Evolutionary conservation across 495 filamentous ascomycete species (phyloP), one percentile per base, ranked within the genome.

Genomic region (Pyrenula massariospora): DNA sequence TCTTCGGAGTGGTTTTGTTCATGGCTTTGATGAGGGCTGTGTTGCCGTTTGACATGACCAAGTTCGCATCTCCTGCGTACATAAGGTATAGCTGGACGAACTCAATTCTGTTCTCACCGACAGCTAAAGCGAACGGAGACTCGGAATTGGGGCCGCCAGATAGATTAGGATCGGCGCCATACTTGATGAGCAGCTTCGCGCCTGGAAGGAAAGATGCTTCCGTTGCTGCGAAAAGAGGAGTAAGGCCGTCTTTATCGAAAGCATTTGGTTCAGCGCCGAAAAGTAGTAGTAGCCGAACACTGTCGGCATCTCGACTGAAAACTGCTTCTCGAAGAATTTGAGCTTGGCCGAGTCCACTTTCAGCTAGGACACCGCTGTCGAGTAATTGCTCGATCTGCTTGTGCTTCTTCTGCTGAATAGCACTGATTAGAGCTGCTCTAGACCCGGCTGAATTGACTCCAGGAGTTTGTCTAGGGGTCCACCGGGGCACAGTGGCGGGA

Each of bases 151-250:
- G 58, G 1, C 69, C 73, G 2, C 71, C 69, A 2, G 63, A 53
- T 2, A 72, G 63, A 60, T 78, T 80, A 10, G 75, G 65, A 57
- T 80, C 74, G 0, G 78, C 79, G 15, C 74, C 73, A 57, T 76
- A 74, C 58, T 77, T 72, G 3, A 81, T 62, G 8, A 83, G 66
- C 50, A 77, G 60, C 24, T 63, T 69, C 2, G 73, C 70, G 8
- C 70, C 71, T 22, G 75, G 72, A 12, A 70, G 53, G 57, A 73
- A 77, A 0, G 67, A 69, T 53, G 65, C 67, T 31, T 76, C 71
- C 1, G 77, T 73, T 2, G 72, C 66, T 10, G 66, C 58, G 21
- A 69, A 66, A 5, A 79, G 63, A 0, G 74, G 74, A 2, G 75
- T 74, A 42, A 67, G 59, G 21, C 68, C 69, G 23, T 71, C 63